Evolutionary conservation across 2,329 filamentous ascomycete genomes (phyloP).

Genomic region (Stachybotrys chlorohalonatus): DNA sequence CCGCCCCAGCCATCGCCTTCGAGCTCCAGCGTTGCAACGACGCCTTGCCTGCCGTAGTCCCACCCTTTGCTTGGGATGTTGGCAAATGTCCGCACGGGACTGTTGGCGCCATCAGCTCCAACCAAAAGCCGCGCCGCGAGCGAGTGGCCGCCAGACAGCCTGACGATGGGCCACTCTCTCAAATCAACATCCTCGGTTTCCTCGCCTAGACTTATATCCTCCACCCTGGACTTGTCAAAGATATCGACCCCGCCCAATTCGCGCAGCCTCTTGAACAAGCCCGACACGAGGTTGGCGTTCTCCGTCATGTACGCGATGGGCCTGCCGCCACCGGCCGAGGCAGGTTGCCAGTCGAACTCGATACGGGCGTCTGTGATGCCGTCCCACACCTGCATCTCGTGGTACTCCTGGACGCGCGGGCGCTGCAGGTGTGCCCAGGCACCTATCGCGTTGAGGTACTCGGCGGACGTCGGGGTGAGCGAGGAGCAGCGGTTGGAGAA

Average conservation of each 20-base stretch:
- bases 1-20: constrained; percentile 49
- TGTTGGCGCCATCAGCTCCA: constrained; percentile 91
- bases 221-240: constrained; percentile 69
- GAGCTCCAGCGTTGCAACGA: constrained; percentile 80
- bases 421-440: constrained; percentile 72
- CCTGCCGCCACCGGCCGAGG: constrained; percentile 35
- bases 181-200: constrained; percentile 64
- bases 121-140: constrained; percentile 79
- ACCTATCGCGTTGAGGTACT: constrained; percentile 73
- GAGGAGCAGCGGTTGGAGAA: constrained; percentile 97
- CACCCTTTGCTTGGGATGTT: constrained; percentile 80
- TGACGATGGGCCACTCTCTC: constrained; percentile 78
- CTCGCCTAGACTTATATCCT: constrained; percentile 67
- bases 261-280: constrained; percentile 61
- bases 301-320: constrained; percentile 95
- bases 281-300: constrained; percentile 80
- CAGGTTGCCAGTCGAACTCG: constrained; percentile 68
- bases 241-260: constrained; percentile 61
- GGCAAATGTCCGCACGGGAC: constrained; percentile 82
- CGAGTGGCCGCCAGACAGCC: constrained; percentile 55
- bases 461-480: constrained; percentile 79
- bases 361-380: constrained; percentile 81
- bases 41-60: constrained; percentile 85
- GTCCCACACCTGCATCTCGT: constrained; percentile 98
- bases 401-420: constrained; percentile 73